Evolutionary conservation across 768 basidiomycete genomes (phyloP).

Genomic region (Naganishia antarctica): DNA sequence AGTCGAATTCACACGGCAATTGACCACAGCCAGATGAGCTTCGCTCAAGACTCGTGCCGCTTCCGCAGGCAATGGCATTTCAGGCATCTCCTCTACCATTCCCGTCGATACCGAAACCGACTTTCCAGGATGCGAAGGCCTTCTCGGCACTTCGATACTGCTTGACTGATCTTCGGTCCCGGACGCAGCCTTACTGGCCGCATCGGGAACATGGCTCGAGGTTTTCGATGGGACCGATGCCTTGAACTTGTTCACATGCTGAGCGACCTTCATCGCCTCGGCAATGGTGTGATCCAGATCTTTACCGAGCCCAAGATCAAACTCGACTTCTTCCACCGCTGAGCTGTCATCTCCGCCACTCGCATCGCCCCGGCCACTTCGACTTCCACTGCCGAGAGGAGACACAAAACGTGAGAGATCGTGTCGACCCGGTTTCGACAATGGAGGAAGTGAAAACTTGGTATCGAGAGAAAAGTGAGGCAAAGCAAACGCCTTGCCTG

Average conservation of each 20-base stretch:
- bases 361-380: conserved; percentile 12
- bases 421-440: neutral
- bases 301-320: conserved; percentile 47
- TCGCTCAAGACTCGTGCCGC: conserved; percentile 40
- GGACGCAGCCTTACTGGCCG: neutral
- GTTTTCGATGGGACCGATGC: neutral
- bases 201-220: neutral
- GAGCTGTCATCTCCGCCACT: conserved; percentile 13
- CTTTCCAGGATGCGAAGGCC: neutral
- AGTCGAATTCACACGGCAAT: conserved; percentile 28
- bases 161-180: neutral
- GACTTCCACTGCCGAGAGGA: neutral
- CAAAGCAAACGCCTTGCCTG: conserved; percentile 20
- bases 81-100: conserved; percentile 30
- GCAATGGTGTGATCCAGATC: conserved; percentile 45
- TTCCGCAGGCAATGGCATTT: conserved; percentile 41
- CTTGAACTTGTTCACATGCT: conserved; percentile 15
- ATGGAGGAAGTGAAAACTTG: conserved; percentile 39
- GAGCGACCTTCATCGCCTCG: conserved; percentile 36
- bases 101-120: neutral
- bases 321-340: conserved; percentile 27
- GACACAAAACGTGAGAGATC: conserved; percentile 1
- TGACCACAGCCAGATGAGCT: conserved; percentile 32
- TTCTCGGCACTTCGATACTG: neutral
- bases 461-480: conserved; percentile 46